A percentile compares a stretch with the other conserved stretches of the same genome.
Evolutionary conservation across 2,329 filamentous ascomycete species (phyloP).

Genomic region (Penicillium sp.): DNA sequence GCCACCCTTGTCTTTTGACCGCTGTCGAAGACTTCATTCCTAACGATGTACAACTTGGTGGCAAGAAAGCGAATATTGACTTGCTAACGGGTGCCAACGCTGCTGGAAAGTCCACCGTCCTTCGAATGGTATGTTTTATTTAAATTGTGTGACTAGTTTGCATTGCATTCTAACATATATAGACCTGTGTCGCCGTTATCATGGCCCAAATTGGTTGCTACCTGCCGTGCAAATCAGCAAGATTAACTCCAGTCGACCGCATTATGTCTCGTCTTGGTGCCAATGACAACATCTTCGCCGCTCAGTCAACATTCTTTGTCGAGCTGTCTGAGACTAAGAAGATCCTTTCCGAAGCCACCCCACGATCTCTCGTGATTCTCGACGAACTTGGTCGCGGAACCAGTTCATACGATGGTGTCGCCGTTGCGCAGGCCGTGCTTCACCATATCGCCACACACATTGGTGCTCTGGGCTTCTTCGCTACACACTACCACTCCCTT

Average conservation of each 20-base stretch:
- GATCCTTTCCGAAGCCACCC: constrained; percentile 89
- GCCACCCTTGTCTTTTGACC: constrained; percentile 91
- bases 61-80: constrained; percentile 76
- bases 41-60: constrained; percentile 86
- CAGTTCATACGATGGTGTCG: constrained; percentile 91
- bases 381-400: constrained; percentile 95
- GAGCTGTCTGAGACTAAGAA: constrained; percentile 97
- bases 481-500: constrained; percentile 93
- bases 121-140: constrained; percentile 73
- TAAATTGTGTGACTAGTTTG: neutral
- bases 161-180: constrained; percentile 25
- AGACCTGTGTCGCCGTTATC: constrained; percentile 93
- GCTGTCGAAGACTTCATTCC: constrained; percentile 93
- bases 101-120: constrained; percentile 91
- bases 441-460: constrained; percentile 93
- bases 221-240: constrained; percentile 77
- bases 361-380: constrained; percentile 90
- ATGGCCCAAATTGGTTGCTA: constrained; percentile 96
- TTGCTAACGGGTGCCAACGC: constrained; percentile 94
- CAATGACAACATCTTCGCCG: constrained; percentile 98
- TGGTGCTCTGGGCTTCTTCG: constrained; percentile 93
- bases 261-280: constrained; percentile 98
- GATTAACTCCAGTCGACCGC: constrained; percentile 84
- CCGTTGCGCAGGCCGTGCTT: constrained; percentile 93
- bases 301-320: constrained; percentile 97